A percentile compares a stretch with the other conserved stretches of the same genome.
Evolutionary conservation across 495 filamentous ascomycete genomes (phyloP).

Genomic region (Hyaloscypha finlandica): DNA sequence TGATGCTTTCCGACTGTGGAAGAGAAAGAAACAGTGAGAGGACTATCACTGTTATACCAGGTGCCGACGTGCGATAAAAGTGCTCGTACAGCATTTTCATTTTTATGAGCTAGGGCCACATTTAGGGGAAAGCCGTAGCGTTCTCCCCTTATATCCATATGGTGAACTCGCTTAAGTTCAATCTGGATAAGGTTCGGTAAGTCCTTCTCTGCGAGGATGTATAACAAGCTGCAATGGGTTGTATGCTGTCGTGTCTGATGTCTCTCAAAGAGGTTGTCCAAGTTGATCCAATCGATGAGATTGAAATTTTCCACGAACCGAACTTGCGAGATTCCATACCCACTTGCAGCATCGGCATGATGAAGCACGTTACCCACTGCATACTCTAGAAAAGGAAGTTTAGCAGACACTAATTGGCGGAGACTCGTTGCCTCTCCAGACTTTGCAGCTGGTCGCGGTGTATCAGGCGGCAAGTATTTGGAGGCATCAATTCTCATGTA

Average conservation of each 20-base stretch:
- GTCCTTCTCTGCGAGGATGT: constrained; percentile 46
- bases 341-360: constrained; percentile 45
- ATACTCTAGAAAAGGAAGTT: constrained; percentile 47
- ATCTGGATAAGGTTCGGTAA: constrained; percentile 39
- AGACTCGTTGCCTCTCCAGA: constrained; percentile 26
- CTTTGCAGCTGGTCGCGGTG: background rate
- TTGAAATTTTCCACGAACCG: constrained; percentile 16
- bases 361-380: constrained; percentile 43
- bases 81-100: background rate
- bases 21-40: background rate
- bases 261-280: constrained; percentile 11
- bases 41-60: background rate
- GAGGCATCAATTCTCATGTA: constrained; percentile 26
- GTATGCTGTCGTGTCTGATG: background rate
- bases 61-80: background rate
- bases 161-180: background rate
- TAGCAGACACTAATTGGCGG: constrained; percentile 23
- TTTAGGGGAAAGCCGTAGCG: background rate
- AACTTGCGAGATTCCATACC: constrained; percentile 15
- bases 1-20: background rate
- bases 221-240: constrained; percentile 37
- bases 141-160: background rate
- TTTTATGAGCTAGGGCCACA: background rate
- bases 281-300: constrained; percentile 1
- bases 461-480: constrained; percentile 12